A percentile compares a stretch with the other conserved stretches of the same genome.
phyloP scores from a whole-genome alignment of 176 grass and related monocot genomes.

The Eleusine indica region DNA sequence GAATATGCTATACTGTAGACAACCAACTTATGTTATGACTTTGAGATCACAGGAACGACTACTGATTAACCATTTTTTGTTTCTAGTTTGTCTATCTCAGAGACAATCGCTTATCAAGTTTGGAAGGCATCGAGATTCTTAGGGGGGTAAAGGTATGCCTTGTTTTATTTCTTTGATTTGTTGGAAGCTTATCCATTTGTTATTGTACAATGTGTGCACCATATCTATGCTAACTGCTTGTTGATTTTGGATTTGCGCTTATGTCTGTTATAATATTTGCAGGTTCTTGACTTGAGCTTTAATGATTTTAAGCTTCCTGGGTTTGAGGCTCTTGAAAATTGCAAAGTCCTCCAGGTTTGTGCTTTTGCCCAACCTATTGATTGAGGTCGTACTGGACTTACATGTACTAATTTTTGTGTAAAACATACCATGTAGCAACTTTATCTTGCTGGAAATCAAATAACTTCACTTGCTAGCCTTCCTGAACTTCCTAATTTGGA shows the following conservation, averaged over 20 bases:
- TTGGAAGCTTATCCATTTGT: constrained; percentile 11
- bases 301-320: constrained; percentile 87
- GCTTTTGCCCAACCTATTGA: constrained; percentile 31
- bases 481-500: constrained; percentile 93
- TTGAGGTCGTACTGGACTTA: constrained; percentile 33
- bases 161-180: constrained; percentile 27
- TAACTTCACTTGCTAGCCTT: constrained; percentile 86
- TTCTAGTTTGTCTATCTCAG: constrained; percentile 99
- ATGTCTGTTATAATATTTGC: constrained; percentile 20
- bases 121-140: constrained; percentile 86
- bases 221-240: constrained; percentile 15
- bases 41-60: not conserved
- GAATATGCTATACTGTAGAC: constrained; percentile 14
- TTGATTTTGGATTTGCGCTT: constrained; percentile 35
- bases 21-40: not conserved
- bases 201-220: not conserved
- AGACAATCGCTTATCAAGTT: constrained; percentile 89
- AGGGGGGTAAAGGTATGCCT: constrained; percentile 81
- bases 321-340: constrained; percentile 89
- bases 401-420: constrained; percentile 49
- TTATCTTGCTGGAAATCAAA: constrained; percentile 99
- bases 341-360: constrained; percentile 85
- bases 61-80: constrained; percentile 9
- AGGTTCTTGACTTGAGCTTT: constrained; percentile 99
- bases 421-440: constrained; percentile 78